phyloP scores from a whole-genome alignment of 1,139 yeast genomes.

The Suhomyces chickasaworum region DNA sequence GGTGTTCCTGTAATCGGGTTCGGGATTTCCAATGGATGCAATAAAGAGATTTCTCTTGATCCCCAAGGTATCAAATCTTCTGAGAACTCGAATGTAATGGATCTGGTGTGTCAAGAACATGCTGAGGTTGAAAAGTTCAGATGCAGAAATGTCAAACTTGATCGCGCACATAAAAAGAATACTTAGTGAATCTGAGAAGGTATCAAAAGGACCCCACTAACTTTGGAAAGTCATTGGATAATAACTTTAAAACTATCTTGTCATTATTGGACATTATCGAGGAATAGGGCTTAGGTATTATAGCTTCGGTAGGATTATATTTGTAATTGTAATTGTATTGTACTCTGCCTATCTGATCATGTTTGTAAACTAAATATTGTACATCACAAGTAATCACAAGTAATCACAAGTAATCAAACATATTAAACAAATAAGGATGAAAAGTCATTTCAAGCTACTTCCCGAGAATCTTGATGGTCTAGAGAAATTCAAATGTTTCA shows the following conservation, averaged over 20 bases:
- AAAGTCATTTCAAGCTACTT: not conserved
- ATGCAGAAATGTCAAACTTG: too few species aligned
- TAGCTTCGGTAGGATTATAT: too few species aligned
- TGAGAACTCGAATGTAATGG: constrained; percentile 9
- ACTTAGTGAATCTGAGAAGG: not conserved
- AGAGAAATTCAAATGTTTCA: not conserved
- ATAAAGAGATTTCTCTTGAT: constrained; percentile 34
- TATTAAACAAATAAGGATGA: not conserved
- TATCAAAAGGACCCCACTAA: too few species aligned
- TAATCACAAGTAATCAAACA: too few species aligned
- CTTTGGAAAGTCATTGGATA: too few species aligned
- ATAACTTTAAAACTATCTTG: too few species aligned
- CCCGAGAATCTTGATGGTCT: not conserved
- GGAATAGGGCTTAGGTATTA: too few species aligned
- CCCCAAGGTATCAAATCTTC: constrained; percentile 6
- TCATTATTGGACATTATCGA: too few species aligned
- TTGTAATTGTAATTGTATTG: too few species aligned
- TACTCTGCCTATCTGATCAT: too few species aligned
- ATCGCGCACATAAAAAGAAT: not conserved
- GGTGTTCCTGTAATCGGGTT: constrained; percentile 57
- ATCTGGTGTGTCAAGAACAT: constrained; percentile 11
- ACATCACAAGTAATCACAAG: too few species aligned
- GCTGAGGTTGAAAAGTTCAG: not conserved
- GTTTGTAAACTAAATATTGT: not conserved
- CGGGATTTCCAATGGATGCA: constrained; percentile 82